Base-by-base conservation (phyloP, 495 filamentous ascomycete species). In the Penicillium cataractarum region DNA sequence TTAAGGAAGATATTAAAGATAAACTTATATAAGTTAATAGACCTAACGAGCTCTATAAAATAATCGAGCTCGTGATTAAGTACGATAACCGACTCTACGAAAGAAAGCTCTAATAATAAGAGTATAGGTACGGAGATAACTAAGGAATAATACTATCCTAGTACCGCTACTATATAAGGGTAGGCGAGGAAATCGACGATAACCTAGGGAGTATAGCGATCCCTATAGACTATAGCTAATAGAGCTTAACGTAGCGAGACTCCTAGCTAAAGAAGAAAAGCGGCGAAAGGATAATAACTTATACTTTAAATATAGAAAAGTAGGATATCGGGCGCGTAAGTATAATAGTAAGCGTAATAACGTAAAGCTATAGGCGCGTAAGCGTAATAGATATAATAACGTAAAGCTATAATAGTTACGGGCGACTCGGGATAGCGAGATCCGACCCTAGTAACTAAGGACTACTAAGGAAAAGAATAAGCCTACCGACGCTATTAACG, bases 231-330 rank as follows among this genome's bases (percentile, higher is more conserved):
- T 17, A 48, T 13, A 15, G 33, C 55, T 24, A 22, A 58, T 58
- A 24, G 40, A 58, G 55, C 55, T 58, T 3, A 6, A 58, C 19
- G 27, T 17, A 58, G 55, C n/a, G 15, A 58, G 40, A 49, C 55
- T 58, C 40, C 27, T 24, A 0, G 21, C 24, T 4, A 10, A 49
- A 35, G 55, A 58, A 49, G 4, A 58, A n/a, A 49, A 46, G 21
- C 7, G 39, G 6, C 6, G 40, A 21, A 58, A 58, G 19, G 37
- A 58, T 7, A 58, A 58, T 6, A 32, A 46, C 37, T 24, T 58
- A 35, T 58, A 31, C 9, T 42, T 44, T 19, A 44, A 46, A 1
- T 57, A 15, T 13, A 12, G 37, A 0, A 31, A 57, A 13, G 39
- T 33, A 57, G 37, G 55, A 57, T 22, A 57, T 15, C 2, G 13